phyloP scores from a whole-genome alignment of 768 basidiomycete species.

The Suillus hirtellus region DNA sequence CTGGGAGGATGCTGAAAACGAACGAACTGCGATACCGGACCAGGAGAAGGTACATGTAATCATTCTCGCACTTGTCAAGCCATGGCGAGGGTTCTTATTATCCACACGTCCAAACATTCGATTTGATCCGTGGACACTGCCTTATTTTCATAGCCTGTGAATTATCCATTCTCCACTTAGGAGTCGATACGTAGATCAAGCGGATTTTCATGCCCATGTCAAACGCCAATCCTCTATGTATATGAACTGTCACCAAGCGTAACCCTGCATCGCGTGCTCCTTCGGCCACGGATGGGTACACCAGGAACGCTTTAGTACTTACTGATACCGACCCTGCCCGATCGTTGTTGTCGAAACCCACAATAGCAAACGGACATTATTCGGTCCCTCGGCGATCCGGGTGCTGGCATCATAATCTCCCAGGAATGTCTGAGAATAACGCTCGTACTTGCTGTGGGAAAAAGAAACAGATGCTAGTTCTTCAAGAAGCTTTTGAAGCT shows the following conservation, averaged over 20 bases:
- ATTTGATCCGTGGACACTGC: neutral
- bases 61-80: neutral
- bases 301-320: neutral
- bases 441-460: neutral
- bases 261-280: neutral
- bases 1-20: neutral
- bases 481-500: neutral
- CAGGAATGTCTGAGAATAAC: neutral
- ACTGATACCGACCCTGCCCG: neutral
- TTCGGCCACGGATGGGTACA: neutral
- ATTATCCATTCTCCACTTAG: neutral
- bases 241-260: neutral
- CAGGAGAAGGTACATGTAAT: neutral
- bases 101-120: neutral
- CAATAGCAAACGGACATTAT: neutral
- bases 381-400: neutral
- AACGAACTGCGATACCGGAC: neutral
- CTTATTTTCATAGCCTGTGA: neutral
- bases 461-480: too few species aligned
- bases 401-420: neutral
- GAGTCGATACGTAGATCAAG: neutral
- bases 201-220: neutral
- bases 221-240: neutral
- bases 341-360: neutral
- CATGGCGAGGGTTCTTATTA: neutral